Conservation (phyloP, 2,329 filamentous ascomycete species). For the Trichoderma atroviride region DNA sequence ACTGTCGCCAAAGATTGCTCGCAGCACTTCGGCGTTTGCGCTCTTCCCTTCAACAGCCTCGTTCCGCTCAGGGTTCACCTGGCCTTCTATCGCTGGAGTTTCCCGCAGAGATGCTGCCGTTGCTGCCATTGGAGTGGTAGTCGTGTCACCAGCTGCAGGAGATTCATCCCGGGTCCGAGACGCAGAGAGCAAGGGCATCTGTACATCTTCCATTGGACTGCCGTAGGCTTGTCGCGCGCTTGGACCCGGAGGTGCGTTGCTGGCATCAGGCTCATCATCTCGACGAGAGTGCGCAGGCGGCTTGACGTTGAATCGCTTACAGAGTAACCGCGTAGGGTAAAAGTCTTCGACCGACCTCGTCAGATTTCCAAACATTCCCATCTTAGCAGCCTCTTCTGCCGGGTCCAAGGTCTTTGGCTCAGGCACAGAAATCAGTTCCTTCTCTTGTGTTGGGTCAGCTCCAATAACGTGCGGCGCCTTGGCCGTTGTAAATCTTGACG, state of each 20-base stretch:
- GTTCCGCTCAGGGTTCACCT: constrained; percentile 73
- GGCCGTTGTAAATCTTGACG: constrained; percentile 83
- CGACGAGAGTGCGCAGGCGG: constrained; percentile 69
- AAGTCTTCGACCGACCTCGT: constrained; percentile 75
- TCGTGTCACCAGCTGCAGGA: not conserved
- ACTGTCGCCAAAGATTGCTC: constrained; percentile 90
- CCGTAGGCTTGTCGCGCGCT: not conserved
- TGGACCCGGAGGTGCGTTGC: constrained; percentile 14
- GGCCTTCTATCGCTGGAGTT: constrained; percentile 28
- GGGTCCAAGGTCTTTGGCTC: constrained; percentile 59
- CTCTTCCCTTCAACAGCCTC: constrained; percentile 66
- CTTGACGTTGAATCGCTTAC: constrained; percentile 90
- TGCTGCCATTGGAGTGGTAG: too few species aligned
- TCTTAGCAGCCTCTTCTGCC: constrained; percentile 79
- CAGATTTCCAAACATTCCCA: constrained; percentile 92
- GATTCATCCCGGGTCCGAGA: not conserved
- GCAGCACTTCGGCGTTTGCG: constrained; percentile 81
- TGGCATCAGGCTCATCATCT: constrained; percentile 45
- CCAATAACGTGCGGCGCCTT: constrained; percentile 47
- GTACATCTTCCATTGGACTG: constrained; percentile 13
- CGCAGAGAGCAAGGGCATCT: constrained; percentile 3
- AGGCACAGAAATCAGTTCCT: constrained; percentile 37
- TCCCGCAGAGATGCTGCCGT: not conserved
- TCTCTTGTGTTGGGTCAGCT: constrained; percentile 25
- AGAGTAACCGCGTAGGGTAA: constrained; percentile 80